These are phyloP conservation scores for Benincasa hispida DNA, from an alignment of 306 rosid genomes.

Conservation along the genomic window DNA sequence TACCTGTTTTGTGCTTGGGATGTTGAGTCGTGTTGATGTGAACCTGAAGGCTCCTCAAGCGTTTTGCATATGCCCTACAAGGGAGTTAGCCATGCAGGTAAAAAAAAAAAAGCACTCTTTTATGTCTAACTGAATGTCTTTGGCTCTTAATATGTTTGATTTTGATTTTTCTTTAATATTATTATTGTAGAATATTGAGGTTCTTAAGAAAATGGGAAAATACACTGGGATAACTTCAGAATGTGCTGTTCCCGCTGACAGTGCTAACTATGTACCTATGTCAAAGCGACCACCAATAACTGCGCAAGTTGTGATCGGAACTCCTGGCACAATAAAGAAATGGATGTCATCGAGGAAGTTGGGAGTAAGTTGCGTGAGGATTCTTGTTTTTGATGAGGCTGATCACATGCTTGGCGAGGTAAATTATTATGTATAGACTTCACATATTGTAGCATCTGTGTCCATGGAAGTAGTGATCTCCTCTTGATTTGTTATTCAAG, in stretches of 20 bases:
- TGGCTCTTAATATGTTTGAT: neutral
- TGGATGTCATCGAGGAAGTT: constrained; percentile 51
- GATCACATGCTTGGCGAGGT: constrained; percentile 86
- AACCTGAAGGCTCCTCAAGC: constrained; percentile 64
- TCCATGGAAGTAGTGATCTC: neutral
- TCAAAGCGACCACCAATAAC: constrained; percentile 34
- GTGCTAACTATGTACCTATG: constrained; percentile 19
- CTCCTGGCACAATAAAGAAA: constrained; percentile 78
- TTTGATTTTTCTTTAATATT: neutral
- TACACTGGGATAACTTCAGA: constrained; percentile 63
- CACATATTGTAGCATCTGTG: neutral
- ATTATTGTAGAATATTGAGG: constrained; percentile 51
- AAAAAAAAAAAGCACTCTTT: neutral
- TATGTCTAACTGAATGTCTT: neutral
- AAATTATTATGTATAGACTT: neutral
- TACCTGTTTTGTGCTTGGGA: constrained; percentile 88
- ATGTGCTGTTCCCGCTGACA: constrained; percentile 60
- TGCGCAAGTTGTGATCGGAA: constrained; percentile 84
- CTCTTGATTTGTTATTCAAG: neutral
- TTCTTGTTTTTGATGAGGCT: constrained; percentile 92
- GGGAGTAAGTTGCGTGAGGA: constrained; percentile 29
- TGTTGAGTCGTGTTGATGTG: constrained; percentile 84
- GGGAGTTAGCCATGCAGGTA: constrained; percentile 87
- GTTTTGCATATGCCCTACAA: constrained; percentile 77
- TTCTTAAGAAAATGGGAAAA: constrained; percentile 74